Evolutionary conservation across 805 yeast species (phyloP), one percentile per base, ranked within the genome.

Genomic region (Candida xyloterini): DNA sequence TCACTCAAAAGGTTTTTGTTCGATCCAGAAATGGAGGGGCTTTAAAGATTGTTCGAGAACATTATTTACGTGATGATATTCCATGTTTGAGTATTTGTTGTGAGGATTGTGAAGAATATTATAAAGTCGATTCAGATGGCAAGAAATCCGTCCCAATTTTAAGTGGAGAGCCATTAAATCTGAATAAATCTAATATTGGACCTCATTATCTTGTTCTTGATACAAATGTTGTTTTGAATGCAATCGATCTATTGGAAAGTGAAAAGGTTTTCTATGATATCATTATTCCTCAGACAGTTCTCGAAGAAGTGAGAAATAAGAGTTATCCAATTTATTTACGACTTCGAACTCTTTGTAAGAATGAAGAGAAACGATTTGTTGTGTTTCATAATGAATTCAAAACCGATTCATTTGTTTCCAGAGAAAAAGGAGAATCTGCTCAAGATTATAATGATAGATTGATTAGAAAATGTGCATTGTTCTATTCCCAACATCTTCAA

Each of bases 371-470:
- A 62, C 71, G 97, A 44, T 87, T 89, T 55, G 77, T 85, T 26
- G 93, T 93, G 2, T 93, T 86, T 63, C 97, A 93, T 65, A 93
- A 93, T 64, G 98, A 91, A 62, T 93, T 89, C 62, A 76, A 76
- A 50, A 76, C 78, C 47, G 76, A 73, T 8, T 87, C 97, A 0
- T 84, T 70, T 59, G 70, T 81, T 4, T 69, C 68, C 22, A 76
- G 97, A 54, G 59, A 65, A 23, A 68, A 68, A 27, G 76, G 77
- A 35, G 97, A 93, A 62, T 56, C 82, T 9, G 81, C 85, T 47
- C 88, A 91, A 56, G 98, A 91, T 62, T 74, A 91, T 58, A 91
- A 91, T 55, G 98, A 91, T 62, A 69, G 96, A 49, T 88, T 96
- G 20, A 89, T 93, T 33, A 74, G 97, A 59, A 73, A 71, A 42